Base-by-base conservation (phyloP, 1,284 basidiomycete species). In the Meripilus lineatus region DNA sequence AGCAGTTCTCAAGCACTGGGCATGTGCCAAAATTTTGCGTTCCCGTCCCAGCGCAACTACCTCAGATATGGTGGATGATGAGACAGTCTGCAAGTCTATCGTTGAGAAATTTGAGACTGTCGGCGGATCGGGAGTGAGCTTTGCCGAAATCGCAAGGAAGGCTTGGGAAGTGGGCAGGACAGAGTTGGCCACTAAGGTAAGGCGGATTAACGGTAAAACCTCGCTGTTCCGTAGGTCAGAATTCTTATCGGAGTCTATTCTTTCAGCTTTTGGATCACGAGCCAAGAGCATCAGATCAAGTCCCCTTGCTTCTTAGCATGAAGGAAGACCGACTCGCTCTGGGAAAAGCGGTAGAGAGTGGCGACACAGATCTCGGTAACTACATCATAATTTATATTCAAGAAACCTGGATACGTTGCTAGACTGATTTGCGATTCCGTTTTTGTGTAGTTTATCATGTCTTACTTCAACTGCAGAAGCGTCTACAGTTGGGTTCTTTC, bases 311-410 rank as follows among this genome's bases (percentile, higher is more conserved):
- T 42, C 70, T 98, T 21, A 81, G 78, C 45, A 99, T 99, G 96
- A 92, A 93, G 55, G 90, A 98, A 63, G 92, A 97, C 59, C 80
- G 80, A 48, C 65, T 93, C 3, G 96, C 95, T 4, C 69, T 99
- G 23, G 69, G 79, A 47, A 97, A 96, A 61, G 92, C 95, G 1
- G 86, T 96, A 13, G 89, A 93, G 52, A 94, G 92, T 50, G 93
- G 94, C 1, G 94, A 99, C 60, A 92, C 93, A 0, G 94, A 99
- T 64, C 76, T 99, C 1, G 85, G 93, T 93, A 54, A n/a, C n/a
- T n/a, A n/a, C n/a, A n/a, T n/a, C n/a, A n/a, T n/a, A n/a, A n/a
- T n/a, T n/a, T n/a, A n/a, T n/a, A n/a, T n/a, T n/a, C n/a, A n/a
- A 39, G 77, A 55, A 18, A 11, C 20, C 38, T 23, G 24, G 42